Evolutionary conservation across 1,284 basidiomycete species (phyloP).

Genomic region (Flammula alnicola): DNA sequence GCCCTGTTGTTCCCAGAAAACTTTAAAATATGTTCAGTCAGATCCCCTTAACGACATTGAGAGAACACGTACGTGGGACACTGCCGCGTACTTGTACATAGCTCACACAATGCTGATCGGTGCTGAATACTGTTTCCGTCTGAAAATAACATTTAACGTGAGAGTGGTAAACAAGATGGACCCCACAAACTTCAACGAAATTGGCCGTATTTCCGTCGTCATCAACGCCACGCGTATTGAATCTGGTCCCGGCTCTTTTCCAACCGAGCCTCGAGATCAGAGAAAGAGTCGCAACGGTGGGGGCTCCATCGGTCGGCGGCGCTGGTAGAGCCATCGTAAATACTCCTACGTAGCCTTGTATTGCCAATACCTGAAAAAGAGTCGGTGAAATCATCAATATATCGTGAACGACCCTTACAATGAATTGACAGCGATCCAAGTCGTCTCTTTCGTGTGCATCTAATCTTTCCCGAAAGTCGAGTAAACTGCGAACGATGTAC

Average conservation of each 20-base stretch:
- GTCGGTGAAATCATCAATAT: slow-evolving; percentile 1
- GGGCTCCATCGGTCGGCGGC: slow-evolving; percentile 72
- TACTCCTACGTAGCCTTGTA: slow-evolving; percentile 90
- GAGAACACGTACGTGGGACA: slow-evolving; percentile 75
- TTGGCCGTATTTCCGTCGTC: slow-evolving; percentile 98
- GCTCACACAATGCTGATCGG: slow-evolving; percentile 83
- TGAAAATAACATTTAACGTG: slow-evolving; percentile 36
- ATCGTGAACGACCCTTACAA: slow-evolving; percentile 55
- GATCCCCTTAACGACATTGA: slow-evolving; percentile 22
- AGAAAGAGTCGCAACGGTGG: slow-evolving; percentile 70
- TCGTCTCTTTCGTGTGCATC: slow-evolving; percentile 71
- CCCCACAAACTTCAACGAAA: slow-evolving; percentile 87
- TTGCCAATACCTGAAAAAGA: slow-evolving; percentile 74
- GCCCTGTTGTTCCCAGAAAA: slow-evolving; percentile 99
- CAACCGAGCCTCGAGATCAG: slow-evolving; percentile 90
- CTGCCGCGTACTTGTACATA: slow-evolving; percentile 94
- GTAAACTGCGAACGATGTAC: slow-evolving; percentile 78
- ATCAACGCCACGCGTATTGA: slow-evolving; percentile 96
- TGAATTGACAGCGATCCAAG: slow-evolving; percentile 78
- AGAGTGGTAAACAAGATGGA: slow-evolving; percentile 11
- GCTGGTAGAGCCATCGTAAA: slow-evolving; percentile 73
- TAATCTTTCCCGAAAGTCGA: slow-evolving; percentile 81
- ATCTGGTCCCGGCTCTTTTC: slow-evolving; percentile 96
- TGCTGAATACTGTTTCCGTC: slow-evolving; percentile 92
- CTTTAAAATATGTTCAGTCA: slow-evolving; percentile 39